phyloP scores from a whole-genome alignment of 345 rosid species.

The Melaleuca alternifolia region DNA sequence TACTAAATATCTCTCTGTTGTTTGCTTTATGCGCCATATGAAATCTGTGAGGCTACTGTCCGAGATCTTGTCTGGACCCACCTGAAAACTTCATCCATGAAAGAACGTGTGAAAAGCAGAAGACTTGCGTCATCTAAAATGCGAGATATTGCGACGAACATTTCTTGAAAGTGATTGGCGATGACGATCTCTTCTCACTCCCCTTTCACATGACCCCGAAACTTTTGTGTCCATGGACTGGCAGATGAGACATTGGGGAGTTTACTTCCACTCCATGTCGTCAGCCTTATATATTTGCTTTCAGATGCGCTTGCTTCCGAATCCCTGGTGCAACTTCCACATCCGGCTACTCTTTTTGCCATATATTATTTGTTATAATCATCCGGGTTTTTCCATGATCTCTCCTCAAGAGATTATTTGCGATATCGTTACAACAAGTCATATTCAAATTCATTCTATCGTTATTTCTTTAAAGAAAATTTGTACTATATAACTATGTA shows the following conservation, averaged over 20 bases:
- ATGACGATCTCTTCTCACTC: neutral
- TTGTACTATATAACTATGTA: rapidly evolving
- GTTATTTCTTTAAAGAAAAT: neutral
- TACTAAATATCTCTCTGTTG: neutral
- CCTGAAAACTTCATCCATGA: neutral
- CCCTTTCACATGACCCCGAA: neutral
- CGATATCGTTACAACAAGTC: neutral
- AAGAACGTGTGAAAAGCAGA: neutral
- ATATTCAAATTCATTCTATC: neutral
- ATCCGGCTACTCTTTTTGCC: neutral
- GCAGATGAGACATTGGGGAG: neutral
- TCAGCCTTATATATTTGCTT: neutral
- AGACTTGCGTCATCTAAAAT: neutral
- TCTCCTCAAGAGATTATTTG: neutral
- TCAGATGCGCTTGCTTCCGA: neutral
- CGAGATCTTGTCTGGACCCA: neutral
- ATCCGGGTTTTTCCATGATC: neutral
- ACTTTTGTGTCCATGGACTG: neutral
- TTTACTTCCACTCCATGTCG: neutral
- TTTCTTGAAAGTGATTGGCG: neutral
- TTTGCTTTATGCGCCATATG: neutral
- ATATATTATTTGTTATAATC: too few relatives aligned
- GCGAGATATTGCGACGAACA: neutral
- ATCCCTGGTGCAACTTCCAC: neutral
- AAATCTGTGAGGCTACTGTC: neutral